These are phyloP conservation scores for Fomitopsis pinicola DNA, from an alignment of 1,284 basidiomycete species.

Conservation along the genomic window DNA sequence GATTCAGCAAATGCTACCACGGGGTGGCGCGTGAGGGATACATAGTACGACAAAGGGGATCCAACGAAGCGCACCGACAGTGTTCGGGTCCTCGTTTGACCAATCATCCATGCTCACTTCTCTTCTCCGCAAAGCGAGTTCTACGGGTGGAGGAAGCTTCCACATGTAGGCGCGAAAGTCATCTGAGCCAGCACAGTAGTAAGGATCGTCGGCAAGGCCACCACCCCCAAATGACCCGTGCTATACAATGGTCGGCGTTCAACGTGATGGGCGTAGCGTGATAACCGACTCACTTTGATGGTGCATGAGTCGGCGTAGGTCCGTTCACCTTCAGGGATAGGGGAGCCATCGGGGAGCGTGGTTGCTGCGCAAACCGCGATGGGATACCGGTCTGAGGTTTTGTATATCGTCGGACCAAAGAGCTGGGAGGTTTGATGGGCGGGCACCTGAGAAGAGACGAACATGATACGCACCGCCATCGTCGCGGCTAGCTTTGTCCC, in stretches of 20 bases:
- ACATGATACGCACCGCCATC: constrained; percentile 46
- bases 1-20: constrained; percentile 35
- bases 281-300: constrained; percentile 51
- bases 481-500: constrained; percentile 60
- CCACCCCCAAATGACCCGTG: constrained; percentile 71
- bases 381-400: constrained; percentile 59
- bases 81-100: constrained; percentile 27
- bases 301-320: constrained; percentile 72
- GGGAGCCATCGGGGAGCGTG: constrained; percentile 49
- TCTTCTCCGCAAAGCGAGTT: constrained; percentile 40
- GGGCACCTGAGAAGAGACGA: neutral
- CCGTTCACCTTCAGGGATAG: constrained; percentile 37
- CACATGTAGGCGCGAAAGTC: constrained; percentile 80
- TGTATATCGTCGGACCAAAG: constrained; percentile 66
- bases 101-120: constrained; percentile 41
- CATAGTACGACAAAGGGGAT: too few relatives aligned
- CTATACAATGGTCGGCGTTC: constrained; percentile 29
- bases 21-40: neutral
- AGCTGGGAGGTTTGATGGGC: constrained; percentile 36
- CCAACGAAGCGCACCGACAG: constrained; percentile 32
- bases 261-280: neutral
- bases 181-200: constrained; percentile 73
- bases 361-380: constrained; percentile 61
- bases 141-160: constrained; percentile 53
- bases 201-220: constrained; percentile 45